Percentiles rank a stretch among this genome's conserved stretches.
These are phyloP conservation scores for Ganoderma lingzhi DNA, from an alignment of 1,284 basidiomycete genomes.

Conservation along the genomic window DNA sequence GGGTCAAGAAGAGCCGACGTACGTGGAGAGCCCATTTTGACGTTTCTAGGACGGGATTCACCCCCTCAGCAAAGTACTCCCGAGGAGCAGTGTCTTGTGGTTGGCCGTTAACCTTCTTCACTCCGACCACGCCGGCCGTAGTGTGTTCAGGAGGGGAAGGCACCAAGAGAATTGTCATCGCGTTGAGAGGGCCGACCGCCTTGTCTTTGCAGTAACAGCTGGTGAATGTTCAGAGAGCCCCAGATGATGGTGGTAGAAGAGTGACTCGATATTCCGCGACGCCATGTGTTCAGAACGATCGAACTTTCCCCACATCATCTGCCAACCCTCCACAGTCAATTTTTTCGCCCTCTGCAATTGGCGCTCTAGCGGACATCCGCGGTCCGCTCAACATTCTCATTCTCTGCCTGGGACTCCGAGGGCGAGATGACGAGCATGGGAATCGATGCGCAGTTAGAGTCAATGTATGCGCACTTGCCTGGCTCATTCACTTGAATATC, in stretches of 20 bases:
- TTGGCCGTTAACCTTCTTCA: not conserved
- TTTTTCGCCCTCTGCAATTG: not conserved
- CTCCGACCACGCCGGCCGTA: not conserved
- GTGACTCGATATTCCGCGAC: too few relatives aligned
- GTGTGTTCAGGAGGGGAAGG: not conserved
- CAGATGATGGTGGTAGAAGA: not conserved
- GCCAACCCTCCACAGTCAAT: not conserved
- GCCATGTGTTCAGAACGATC: slow-evolving; percentile 1
- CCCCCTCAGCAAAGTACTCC: slow-evolving; percentile 2
- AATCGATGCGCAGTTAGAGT: too few relatives aligned
- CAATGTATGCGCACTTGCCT: too few relatives aligned
- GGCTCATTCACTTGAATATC: too few relatives aligned
- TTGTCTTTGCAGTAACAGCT: not conserved
- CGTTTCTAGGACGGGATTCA: slow-evolving; percentile 26
- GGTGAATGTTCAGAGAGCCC: not conserved
- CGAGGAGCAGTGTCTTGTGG: too few relatives aligned
- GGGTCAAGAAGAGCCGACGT: not conserved
- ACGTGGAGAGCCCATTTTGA: slow-evolving; percentile 24
- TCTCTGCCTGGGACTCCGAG: not conserved
- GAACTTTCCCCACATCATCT: not conserved
- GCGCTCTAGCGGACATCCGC: not conserved
- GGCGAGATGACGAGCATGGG: not conserved
- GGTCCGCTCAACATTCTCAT: not conserved
- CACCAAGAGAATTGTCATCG: slow-evolving; percentile 1
- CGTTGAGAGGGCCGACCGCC: too few relatives aligned